These are phyloP conservation scores for Thelephora ganbajun DNA, from an alignment of 768 basidiomycete genomes.

Conservation along the genomic window DNA sequence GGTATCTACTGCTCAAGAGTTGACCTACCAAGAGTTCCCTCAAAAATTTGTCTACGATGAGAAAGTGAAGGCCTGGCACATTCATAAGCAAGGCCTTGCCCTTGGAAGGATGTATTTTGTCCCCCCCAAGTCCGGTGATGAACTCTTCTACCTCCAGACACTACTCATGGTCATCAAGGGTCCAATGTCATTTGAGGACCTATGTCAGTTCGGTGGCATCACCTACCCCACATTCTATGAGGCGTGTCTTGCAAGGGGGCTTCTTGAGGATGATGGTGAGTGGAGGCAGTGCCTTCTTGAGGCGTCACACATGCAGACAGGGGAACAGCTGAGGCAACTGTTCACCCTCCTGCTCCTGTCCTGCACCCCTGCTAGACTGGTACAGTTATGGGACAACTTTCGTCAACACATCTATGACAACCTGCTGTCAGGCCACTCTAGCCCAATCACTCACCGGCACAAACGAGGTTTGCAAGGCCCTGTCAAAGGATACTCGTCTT, in stretches of 20 bases:
- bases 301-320: constrained; percentile 25
- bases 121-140: constrained; percentile 20
- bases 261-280: constrained; percentile 30
- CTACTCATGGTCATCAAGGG: constrained; percentile 27
- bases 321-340: constrained; percentile 19
- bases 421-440: too few relatives aligned
- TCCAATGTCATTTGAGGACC: constrained; percentile 15
- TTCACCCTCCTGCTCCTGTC: constrained; percentile 27
- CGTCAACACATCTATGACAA: constrained; percentile 17
- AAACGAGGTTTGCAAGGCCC: too few relatives aligned
- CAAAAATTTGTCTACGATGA: too few relatives aligned
- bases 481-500: too few relatives aligned
- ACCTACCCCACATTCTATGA: constrained; percentile 20
- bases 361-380: constrained; percentile 18
- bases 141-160: constrained; percentile 26
- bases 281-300: constrained; percentile 27
- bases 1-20: too few relatives aligned
- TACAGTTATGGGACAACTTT: constrained; percentile 24
- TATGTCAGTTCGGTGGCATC: too few relatives aligned
- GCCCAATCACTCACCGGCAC: too few relatives aligned
- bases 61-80: constrained; percentile 19
- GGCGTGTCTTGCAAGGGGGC: constrained; percentile 26
- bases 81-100: constrained; percentile 18
- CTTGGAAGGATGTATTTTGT: constrained; percentile 28
- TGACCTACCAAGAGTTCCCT: too few relatives aligned